These are phyloP conservation scores for Elongisporangium anandrum DNA, from an alignment of 352 stramenopile genomes.

Conservation along the genomic window DNA sequence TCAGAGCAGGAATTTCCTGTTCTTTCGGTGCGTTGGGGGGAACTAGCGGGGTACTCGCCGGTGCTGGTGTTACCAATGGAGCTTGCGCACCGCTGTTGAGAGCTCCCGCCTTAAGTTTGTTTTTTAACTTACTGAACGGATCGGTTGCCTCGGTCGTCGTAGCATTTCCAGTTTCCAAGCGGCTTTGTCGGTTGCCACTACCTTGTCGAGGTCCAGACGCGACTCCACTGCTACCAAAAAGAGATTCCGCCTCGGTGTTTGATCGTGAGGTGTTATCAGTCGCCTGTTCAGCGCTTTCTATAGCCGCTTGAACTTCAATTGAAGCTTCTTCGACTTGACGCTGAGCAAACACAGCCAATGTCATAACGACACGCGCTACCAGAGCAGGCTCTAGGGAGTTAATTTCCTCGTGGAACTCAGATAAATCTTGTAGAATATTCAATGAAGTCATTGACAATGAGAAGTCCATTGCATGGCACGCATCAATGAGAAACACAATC, in stretches of 20 bases:
- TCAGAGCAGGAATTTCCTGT: constrained; percentile 63
- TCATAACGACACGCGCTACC: constrained; percentile 84
- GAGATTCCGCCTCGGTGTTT: constrained; percentile 12
- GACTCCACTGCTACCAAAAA: constrained; percentile 17
- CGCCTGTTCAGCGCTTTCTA: constrained; percentile 39
- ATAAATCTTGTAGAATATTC: constrained; percentile 73
- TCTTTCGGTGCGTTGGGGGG: constrained; percentile 22
- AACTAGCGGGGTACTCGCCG: constrained; percentile 25
- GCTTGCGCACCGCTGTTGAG: constrained; percentile 5
- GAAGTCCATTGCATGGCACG: constrained; percentile 68
- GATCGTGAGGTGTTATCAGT: constrained; percentile 9
- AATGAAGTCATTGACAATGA: constrained; percentile 77
- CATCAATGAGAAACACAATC: constrained; percentile 79
- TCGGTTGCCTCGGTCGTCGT: constrained; percentile 35
- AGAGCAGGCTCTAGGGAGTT: constrained; percentile 61
- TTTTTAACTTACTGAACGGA: constrained; percentile 71
- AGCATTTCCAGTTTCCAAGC: constrained; percentile 22
- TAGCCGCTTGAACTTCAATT: constrained; percentile 77
- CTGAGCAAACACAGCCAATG: constrained; percentile 77
- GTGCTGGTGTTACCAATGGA: constrained; percentile 10
- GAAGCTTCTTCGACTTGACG: constrained; percentile 86
- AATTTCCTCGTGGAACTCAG: constrained; percentile 70
- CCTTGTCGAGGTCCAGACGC: constrained; percentile 24
- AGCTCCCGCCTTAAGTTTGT: constrained; percentile 37
- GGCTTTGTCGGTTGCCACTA: constrained; percentile 47